Percentiles rank a stretch among this genome's conserved stretches.
These are phyloP conservation scores for Daldinia eschscholtzii DNA, from an alignment of 2,329 filamentous ascomycete genomes.

Conservation along the genomic window DNA sequence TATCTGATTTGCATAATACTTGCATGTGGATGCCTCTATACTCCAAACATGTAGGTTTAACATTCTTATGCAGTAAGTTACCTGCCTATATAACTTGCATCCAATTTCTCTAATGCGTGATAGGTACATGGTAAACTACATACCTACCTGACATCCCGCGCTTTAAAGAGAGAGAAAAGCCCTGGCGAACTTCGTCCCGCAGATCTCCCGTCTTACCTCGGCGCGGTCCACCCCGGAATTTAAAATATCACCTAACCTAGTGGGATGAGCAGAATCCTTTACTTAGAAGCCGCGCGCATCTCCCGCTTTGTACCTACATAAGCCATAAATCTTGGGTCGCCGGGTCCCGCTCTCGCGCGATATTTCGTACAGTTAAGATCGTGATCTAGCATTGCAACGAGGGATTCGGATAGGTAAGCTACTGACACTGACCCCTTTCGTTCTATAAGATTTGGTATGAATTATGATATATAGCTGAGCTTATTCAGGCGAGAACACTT, in stretches of 20 bases:
- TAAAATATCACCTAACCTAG: conserved; percentile 41
- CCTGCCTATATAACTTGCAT: conserved; percentile 1
- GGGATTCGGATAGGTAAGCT: conserved; percentile 10
- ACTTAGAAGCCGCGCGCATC: conserved; percentile 19
- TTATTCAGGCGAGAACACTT: conserved; percentile 7
- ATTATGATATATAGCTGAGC: too few species aligned
- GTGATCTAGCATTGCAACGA: conserved; percentile 41
- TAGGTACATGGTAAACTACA: conserved; percentile 6
- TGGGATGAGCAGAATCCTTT: conserved; percentile 20
- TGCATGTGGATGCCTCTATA: neutral
- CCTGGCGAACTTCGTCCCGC: conserved; percentile 24
- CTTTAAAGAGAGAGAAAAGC: neutral
- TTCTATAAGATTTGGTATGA: conserved; percentile 13
- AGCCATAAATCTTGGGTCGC: conserved; percentile 37
- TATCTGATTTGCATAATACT: conserved; percentile 4
- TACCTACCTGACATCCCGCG: conserved; percentile 27
- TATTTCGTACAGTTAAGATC: conserved; percentile 39
- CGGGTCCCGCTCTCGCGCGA: conserved; percentile 38
- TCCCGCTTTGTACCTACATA: conserved; percentile 32
- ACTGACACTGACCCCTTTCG: conserved; percentile 4
- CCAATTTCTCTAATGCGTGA: conserved; percentile 24
- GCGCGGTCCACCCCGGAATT: conserved; percentile 25
- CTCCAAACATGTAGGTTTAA: neutral
- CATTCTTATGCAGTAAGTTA: neutral
- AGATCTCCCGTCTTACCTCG: conserved; percentile 36